Evolutionary conservation across 2,329 filamentous ascomycete species (phyloP), one percentile per base, ranked within the genome.

Genomic region (Bertia moriformis): DNA sequence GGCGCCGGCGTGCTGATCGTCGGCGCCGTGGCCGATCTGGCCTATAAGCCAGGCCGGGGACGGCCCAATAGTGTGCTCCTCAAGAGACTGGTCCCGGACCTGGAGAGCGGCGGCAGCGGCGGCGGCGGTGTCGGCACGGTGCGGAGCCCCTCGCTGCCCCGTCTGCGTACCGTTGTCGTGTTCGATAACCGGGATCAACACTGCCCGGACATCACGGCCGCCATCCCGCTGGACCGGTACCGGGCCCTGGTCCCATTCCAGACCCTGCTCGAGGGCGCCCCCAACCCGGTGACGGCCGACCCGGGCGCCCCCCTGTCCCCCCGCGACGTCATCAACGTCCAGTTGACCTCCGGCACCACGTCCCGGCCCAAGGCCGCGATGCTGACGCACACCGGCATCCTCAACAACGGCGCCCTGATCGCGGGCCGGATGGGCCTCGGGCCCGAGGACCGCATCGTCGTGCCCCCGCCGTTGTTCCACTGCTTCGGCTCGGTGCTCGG

Each of bases 321-420:
- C 0, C 56, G 72, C 43, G 89, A 96, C 38, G 76, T 82, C 2
- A 79, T 93, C 47, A 96, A 95, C 54, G 94, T 96, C 46, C 89
- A 84, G 52, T 83, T 84, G 51, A 84, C 79, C 0, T 77, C 70
- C 3, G 79, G 79, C 5, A 83, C 79, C 1, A 84, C 79, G 0
- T 73, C 71, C 2, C 68, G 69, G 60, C 78, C 77, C 4, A 84
- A 84, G 59, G 79, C 79, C 1, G 78, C 79, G 0, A 81, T 76
- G 46, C 57, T 84, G 19, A 73, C 66, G 1, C 79, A 84, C 51
- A 63, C 61, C 13, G 72, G 66, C 1, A 82, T 83, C 39, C 56
- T 84, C 39, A 84, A 84, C 49, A 84, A 84, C 45, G 79, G 78
- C 17, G 66, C 67, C 4, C 73, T 72, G 41, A 83, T 84, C 40